Evolutionary conservation across 192 early-diverging fungal genomes (phyloP), one percentile per base, ranked within the genome.

Genomic region (Podila horticola): DNA sequence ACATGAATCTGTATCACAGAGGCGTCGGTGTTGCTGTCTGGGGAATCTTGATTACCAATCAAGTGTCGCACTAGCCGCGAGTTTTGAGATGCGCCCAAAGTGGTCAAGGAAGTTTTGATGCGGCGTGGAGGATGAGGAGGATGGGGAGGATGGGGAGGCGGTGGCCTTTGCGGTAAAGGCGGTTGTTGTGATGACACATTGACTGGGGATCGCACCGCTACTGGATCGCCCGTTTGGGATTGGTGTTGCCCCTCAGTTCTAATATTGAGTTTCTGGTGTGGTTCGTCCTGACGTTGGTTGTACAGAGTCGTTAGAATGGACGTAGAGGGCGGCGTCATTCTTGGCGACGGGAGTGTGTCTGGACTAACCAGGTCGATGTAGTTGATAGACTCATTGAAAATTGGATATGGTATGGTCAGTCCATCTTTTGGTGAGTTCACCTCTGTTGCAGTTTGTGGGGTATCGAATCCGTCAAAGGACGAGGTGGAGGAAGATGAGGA

Each of bases 1-100:
- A 79, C 76, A 64, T 79, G 69, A 24, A 79, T 64, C n/a, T 69
- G 62, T 38, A 79, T 67, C 20, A 67, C 57, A 20, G 67, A 63
- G 10, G 34, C 17, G 17, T 8, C 31, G 51, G 24, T 22, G 22
- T 19, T 58, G 57, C 7, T 58, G 34, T 13, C 31, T 45, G 4
- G 33, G n/a, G 34, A 49, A 20, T 36, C 24, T 26, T 55, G 52
- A 26, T 20, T n/a, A 10, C 52, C 52, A 24, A 55, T 55, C 20
- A 55, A 26, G 17, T 55, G 52, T 6, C 52, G 52, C 4, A 55
- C 52, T 5, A 55, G 52, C 11, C 9, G 24, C 10, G 52, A 55
- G 52, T n/a, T 55, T n/a, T 55, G 52, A 1, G 52, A 26, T n/a
- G 52, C 52, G n/a, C n/a, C 22, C 20, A 55, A 5, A 2, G 52